Conservation (phyloP, 108 stramenopile species). For the Stephanodiscus triporus region DNA sequence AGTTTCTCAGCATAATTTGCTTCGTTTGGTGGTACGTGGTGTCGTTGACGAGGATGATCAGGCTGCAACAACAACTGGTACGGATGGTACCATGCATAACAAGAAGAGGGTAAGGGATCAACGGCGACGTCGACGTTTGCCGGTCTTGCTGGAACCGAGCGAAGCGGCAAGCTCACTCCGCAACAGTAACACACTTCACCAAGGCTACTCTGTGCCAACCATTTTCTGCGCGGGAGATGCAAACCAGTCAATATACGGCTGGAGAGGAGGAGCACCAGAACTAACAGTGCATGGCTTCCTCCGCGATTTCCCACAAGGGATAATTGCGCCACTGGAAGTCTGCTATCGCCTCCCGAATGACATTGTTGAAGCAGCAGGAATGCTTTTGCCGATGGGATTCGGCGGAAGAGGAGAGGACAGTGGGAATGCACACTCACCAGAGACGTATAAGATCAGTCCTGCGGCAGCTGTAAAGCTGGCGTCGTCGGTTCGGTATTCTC, state of each 20-base stretch:
- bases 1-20: constrained; percentile 58
- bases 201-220: constrained; percentile 47
- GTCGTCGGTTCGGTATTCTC: constrained; percentile 3
- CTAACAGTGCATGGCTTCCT: constrained; percentile 59
- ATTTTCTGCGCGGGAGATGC: constrained; percentile 63
- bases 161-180: constrained; percentile 3
- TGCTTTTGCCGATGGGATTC: constrained; percentile 28
- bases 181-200: constrained; percentile 4
- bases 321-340: constrained; percentile 52
- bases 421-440: not conserved
- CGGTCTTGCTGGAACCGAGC: constrained; percentile 37
- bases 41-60: constrained; percentile 36
- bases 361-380: constrained; percentile 54
- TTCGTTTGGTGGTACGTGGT: constrained; percentile 51
- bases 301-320: constrained; percentile 61
- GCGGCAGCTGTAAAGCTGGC: constrained; percentile 45
- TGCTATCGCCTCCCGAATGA: constrained; percentile 58
- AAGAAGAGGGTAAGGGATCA: constrained; percentile 16
- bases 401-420: constrained; percentile 6
- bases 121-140: constrained; percentile 13
- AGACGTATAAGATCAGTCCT: constrained; percentile 45
- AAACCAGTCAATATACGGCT: constrained; percentile 61
- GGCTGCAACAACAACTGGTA: not conserved
- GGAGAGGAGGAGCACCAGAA: constrained; percentile 60
- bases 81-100: not conserved